Conservation (phyloP, 169 alveolate species). For the Plasmodium gaboni region DNA sequence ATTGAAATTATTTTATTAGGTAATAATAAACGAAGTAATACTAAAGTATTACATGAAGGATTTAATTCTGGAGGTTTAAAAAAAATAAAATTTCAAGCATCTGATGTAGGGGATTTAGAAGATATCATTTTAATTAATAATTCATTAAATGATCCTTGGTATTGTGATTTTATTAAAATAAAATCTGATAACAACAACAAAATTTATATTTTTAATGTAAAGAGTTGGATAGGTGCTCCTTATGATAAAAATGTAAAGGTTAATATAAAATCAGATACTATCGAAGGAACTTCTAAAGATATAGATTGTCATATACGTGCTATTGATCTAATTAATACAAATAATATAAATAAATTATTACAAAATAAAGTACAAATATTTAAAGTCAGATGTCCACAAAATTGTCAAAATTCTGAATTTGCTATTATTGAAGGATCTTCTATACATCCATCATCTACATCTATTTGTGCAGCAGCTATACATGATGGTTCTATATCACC, state of each 20-base stretch:
- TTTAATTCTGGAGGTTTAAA: conserved; percentile 81
- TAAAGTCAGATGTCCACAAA: conserved; percentile 89
- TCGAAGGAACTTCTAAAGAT: conserved; percentile 87
- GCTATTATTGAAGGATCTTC: conserved; percentile 88
- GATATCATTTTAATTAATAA: conserved; percentile 86
- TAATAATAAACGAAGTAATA: conserved; percentile 85
- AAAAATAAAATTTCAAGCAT: conserved; percentile 87
- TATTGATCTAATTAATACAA: conserved; percentile 83
- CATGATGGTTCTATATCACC: conserved; percentile 90
- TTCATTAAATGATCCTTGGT: conserved; percentile 89
- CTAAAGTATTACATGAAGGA: conserved; percentile 83
- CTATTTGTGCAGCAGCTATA: conserved; percentile 91
- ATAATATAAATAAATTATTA: conserved; percentile 37
- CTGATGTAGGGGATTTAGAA: conserved; percentile 88
- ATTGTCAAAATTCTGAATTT: conserved; percentile 86
- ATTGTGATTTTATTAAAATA: conserved; percentile 87
- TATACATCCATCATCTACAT: conserved; percentile 90
- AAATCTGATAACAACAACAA: conserved; percentile 77
- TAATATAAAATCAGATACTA: conserved; percentile 80
- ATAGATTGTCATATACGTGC: conserved; percentile 89
- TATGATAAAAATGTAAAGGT: conserved; percentile 83
- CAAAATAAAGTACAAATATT: conserved; percentile 78
- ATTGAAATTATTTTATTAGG: conserved; percentile 86
- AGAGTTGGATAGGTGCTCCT: conserved; percentile 90
- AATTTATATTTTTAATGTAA: conserved; percentile 84